These are phyloP conservation scores for Pseudocercospora fuligena DNA, from an alignment of 2,329 filamentous ascomycete species.

Conservation along the genomic window DNA sequence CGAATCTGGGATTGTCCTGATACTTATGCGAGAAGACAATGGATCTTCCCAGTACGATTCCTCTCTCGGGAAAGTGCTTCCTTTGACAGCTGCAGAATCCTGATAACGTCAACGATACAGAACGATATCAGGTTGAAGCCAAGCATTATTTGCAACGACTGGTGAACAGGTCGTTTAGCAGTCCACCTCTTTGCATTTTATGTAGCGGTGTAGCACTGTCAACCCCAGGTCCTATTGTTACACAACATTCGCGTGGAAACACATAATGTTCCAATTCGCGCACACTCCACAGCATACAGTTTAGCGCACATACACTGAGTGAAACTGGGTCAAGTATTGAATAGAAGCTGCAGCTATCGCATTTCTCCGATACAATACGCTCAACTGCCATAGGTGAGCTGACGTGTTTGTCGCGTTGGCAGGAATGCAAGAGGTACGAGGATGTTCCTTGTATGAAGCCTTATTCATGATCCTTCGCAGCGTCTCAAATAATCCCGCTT, in stretches of 20 bases:
- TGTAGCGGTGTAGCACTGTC: slow-evolving; percentile 5
- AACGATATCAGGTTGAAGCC: background rate
- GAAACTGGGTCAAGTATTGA: slow-evolving; percentile 7
- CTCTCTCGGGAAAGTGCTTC: background rate
- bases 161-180: background rate
- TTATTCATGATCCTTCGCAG: slow-evolving; percentile 13
- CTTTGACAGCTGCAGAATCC: slow-evolving; percentile 5
- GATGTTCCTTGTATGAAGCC: slow-evolving; percentile 18
- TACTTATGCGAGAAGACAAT: slow-evolving; percentile 6
- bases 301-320: slow-evolving; percentile 7
- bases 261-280: slow-evolving; percentile 11
- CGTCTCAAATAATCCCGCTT: slow-evolving; percentile 1
- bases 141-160: background rate
- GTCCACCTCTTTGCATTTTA: background rate
- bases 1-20: background rate
- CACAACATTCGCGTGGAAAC: slow-evolving; percentile 23
- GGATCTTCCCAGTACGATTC: background rate
- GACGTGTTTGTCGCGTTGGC: slow-evolving; percentile 25
- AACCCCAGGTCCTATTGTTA: slow-evolving; percentile 17
- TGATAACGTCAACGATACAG: background rate
- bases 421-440: slow-evolving; percentile 19
- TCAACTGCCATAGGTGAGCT: slow-evolving; percentile 11
- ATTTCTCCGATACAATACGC: background rate
- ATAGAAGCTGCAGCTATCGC: background rate
- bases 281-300: slow-evolving; percentile 10